A percentile compares a stretch with the other conserved stretches of the same genome.
phyloP scores from a whole-genome alignment of 2,329 filamentous ascomycete species.

The Bipolaris oryzae region DNA sequence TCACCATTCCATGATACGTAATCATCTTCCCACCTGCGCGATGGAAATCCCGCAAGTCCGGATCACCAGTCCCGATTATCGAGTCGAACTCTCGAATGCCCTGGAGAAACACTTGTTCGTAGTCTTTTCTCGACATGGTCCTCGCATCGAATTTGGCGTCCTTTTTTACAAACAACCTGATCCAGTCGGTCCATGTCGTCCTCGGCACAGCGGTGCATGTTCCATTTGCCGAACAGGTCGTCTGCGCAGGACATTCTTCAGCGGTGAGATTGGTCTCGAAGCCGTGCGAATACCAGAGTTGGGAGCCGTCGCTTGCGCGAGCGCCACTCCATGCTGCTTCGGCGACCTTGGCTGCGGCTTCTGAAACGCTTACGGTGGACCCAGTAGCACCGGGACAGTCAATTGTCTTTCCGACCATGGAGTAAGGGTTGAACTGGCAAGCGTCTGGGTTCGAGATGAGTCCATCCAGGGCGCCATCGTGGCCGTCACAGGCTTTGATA shows the following conservation, averaged over 20 bases:
- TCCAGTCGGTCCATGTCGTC: conserved; percentile 1
- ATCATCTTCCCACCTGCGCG: conserved; percentile 31
- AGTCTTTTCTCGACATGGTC: background rate
- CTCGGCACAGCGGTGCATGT: conserved; percentile 9
- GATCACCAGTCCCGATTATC: conserved; percentile 19
- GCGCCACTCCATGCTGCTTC: conserved; percentile 26
- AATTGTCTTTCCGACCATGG: conserved; percentile 16
- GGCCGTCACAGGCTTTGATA: conserved; percentile 29
- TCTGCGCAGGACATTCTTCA: conserved; percentile 11
- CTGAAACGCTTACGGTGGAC: conserved; percentile 4
- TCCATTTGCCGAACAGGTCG: conserved; percentile 15
- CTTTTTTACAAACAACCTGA: conserved; percentile 20
- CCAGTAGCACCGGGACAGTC: conserved; percentile 14
- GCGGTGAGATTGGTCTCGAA: conserved; percentile 19
- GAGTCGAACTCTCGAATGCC: conserved; percentile 15
- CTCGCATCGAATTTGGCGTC: conserved; percentile 11
- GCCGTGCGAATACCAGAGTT: conserved; percentile 23
- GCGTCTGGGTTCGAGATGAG: conserved; percentile 27
- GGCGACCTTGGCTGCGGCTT: conserved; percentile 20
- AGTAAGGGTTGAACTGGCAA: conserved; percentile 32
- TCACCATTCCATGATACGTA: conserved; percentile 31
- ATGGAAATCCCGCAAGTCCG: conserved; percentile 28
- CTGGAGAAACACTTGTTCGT: background rate
- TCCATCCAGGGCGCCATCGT: conserved; percentile 33
- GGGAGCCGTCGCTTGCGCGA: conserved; percentile 16